phyloP scores from a whole-genome alignment of 2,329 filamentous ascomycete genomes.

The Fusarium phyllophilum region DNA sequence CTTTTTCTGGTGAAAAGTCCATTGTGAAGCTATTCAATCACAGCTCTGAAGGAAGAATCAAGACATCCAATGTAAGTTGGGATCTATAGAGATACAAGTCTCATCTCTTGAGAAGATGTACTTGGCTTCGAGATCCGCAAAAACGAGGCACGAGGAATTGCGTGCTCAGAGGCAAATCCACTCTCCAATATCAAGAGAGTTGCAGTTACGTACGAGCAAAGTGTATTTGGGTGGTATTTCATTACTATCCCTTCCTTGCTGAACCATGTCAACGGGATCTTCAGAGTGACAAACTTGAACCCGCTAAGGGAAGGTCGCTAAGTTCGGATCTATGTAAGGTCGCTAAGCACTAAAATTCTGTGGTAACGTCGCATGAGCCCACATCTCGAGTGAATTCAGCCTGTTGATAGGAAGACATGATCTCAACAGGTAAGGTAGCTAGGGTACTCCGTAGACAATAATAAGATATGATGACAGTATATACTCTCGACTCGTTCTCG shows the following conservation, averaged over 20 bases:
- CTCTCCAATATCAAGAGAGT: slow-evolving; percentile 6
- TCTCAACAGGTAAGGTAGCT: neutral
- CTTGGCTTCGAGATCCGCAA: neutral
- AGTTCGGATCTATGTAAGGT: neutral
- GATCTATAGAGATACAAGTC: neutral
- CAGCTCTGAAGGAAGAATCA: neutral
- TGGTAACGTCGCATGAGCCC: slow-evolving; percentile 17
- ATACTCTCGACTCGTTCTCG: neutral
- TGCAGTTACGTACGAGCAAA: slow-evolving; percentile 28
- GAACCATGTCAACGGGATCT: slow-evolving; percentile 19
- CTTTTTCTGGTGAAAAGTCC: slow-evolving; percentile 28
- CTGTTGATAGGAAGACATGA: neutral
- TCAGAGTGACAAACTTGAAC: neutral
- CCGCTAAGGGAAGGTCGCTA: slow-evolving; percentile 28
- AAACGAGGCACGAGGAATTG: slow-evolving; percentile 40
- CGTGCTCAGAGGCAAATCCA: slow-evolving; percentile 42
- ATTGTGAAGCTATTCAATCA: slow-evolving; percentile 1
- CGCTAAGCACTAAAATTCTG: slow-evolving; percentile 1
- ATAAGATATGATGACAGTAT: too few relatives aligned
- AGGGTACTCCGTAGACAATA: too few relatives aligned
- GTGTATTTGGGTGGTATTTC: neutral
- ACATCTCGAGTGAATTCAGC: neutral
- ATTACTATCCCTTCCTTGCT: neutral
- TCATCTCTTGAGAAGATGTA: neutral
- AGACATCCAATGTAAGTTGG: neutral